phyloP scores from a whole-genome alignment of 192 early-diverging fungal species.

The Umbelopsis isabellina region DNA sequence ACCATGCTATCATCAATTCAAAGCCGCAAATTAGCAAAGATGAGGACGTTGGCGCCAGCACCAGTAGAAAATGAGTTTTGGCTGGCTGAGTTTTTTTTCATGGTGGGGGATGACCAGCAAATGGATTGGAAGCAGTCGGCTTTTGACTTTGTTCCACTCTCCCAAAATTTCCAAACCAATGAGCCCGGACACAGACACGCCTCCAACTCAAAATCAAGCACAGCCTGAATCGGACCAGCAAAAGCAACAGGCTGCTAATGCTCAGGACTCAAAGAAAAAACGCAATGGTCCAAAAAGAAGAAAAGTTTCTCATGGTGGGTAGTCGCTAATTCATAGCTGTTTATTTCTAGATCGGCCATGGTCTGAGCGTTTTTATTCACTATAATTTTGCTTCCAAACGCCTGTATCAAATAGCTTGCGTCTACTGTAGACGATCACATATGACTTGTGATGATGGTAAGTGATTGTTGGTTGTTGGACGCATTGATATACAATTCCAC shows the following conservation, averaged over 20 bases:
- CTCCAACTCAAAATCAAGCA: conserved; percentile 17
- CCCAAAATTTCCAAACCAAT: conserved; percentile 16
- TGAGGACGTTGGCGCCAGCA: neutral
- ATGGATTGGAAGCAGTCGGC: neutral
- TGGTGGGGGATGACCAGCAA: conserved; percentile 4
- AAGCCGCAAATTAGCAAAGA: neutral
- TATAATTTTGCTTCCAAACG: neutral
- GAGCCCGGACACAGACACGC: conserved; percentile 20
- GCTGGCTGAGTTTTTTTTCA: conserved; percentile 7
- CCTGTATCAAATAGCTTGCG: conserved; percentile 67
- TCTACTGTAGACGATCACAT: conserved; percentile 93
- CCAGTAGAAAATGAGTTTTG: neutral
- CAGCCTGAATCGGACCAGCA: conserved; percentile 7
- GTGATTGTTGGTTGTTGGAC: neutral
- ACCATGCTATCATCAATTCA: neutral
- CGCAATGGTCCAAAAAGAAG: conserved; percentile 19
- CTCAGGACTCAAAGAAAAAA: conserved; percentile 18
- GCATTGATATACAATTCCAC: neutral
- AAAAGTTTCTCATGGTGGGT: conserved; percentile 19
- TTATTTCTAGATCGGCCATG: neutral
- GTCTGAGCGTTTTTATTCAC: neutral
- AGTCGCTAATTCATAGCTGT: no score
- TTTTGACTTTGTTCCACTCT: conserved; percentile 10
- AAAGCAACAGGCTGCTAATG: conserved; percentile 2
- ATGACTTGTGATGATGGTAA: conserved; percentile 93